These are phyloP conservation scores for Fusarium tupiense DNA, from an alignment of 2,329 filamentous ascomycete genomes.

Conservation along the genomic window DNA sequence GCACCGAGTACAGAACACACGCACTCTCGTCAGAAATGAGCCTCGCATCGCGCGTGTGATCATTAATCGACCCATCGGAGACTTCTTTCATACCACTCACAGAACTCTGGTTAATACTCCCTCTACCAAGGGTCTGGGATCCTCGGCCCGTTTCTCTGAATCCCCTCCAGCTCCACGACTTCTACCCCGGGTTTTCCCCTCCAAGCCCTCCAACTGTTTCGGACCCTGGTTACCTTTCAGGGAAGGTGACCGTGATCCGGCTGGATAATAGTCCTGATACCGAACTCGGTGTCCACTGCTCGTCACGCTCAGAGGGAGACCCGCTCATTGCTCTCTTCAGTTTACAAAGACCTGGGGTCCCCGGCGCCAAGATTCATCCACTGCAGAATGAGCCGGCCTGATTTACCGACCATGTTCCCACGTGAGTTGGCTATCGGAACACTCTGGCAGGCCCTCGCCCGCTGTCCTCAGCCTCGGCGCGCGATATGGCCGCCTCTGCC, in stretches of 20 bases:
- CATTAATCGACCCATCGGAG: constrained; percentile 36
- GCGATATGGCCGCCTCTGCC: not conserved
- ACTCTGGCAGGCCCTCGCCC: constrained; percentile 6
- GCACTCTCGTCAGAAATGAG: constrained; percentile 5
- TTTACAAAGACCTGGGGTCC: constrained; percentile 4
- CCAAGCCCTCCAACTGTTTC: constrained; percentile 35
- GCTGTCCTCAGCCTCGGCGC: constrained; percentile 14
- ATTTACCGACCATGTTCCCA: constrained; percentile 16
- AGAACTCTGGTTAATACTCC: constrained; percentile 27
- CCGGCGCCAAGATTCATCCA: constrained; percentile 21
- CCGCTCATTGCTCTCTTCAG: not conserved
- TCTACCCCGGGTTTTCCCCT: constrained; percentile 41
- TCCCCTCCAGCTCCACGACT: constrained; percentile 29
- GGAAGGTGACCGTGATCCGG: constrained; percentile 29
- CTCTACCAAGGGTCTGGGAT: constrained; percentile 37
- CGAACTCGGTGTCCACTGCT: not conserved
- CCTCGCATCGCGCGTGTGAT: constrained; percentile 32
- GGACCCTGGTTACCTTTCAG: constrained; percentile 28
- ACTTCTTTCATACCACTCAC: constrained; percentile 29
- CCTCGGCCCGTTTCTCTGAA: constrained; percentile 40
- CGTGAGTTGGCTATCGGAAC: constrained; percentile 23
- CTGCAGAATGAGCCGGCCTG: constrained; percentile 17
- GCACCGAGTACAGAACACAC: not conserved
- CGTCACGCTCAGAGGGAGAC: not conserved
- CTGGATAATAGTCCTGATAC: constrained; percentile 13